Evolutionary conservation across 2,329 filamentous ascomycete species (phyloP).

Genomic region (Pestalotiopsis sp.): DNA sequence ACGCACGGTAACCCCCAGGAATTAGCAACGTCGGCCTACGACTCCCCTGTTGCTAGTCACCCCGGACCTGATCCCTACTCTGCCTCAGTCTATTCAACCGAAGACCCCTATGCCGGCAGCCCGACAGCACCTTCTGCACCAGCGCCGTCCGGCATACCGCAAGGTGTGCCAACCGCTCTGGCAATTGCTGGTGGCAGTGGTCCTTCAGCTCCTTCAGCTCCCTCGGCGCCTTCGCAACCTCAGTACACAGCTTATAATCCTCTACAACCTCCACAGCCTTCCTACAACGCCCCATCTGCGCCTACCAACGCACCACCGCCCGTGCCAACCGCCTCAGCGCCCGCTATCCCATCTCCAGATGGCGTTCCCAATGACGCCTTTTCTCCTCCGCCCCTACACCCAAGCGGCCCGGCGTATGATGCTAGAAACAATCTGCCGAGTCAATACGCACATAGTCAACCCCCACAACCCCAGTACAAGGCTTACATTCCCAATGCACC

Average conservation of each 20-base stretch:
- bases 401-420: slow-evolving; percentile 49
- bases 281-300: slow-evolving; percentile 29
- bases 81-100: slow-evolving; percentile 50
- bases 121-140: slow-evolving; percentile 31
- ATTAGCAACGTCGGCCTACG: slow-evolving; percentile 76
- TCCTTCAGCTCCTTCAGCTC: slow-evolving; percentile 24
- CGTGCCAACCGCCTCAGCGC: slow-evolving; percentile 39
- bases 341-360: slow-evolving; percentile 42
- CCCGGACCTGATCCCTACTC: slow-evolving; percentile 47
- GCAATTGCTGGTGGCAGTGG: slow-evolving; percentile 22
- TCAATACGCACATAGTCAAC: slow-evolving; percentile 31
- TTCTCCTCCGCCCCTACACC: slow-evolving; percentile 47
- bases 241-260: slow-evolving; percentile 40
- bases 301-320: slow-evolving; percentile 31
- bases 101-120: slow-evolving; percentile 41
- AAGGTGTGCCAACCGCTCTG: slow-evolving; percentile 27
- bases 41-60: slow-evolving; percentile 67
- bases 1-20: slow-evolving; percentile 76
- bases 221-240: slow-evolving; percentile 30
- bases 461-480: slow-evolving; percentile 55
- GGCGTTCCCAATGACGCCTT: slow-evolving; percentile 27
- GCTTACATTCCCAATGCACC: slow-evolving; percentile 55
- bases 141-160: slow-evolving; percentile 24
- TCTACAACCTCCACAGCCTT: slow-evolving; percentile 27
- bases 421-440: slow-evolving; percentile 53